Base-by-base conservation (phyloP, 2,329 filamentous ascomycete species). In the Penicillium crustosum region DNA sequence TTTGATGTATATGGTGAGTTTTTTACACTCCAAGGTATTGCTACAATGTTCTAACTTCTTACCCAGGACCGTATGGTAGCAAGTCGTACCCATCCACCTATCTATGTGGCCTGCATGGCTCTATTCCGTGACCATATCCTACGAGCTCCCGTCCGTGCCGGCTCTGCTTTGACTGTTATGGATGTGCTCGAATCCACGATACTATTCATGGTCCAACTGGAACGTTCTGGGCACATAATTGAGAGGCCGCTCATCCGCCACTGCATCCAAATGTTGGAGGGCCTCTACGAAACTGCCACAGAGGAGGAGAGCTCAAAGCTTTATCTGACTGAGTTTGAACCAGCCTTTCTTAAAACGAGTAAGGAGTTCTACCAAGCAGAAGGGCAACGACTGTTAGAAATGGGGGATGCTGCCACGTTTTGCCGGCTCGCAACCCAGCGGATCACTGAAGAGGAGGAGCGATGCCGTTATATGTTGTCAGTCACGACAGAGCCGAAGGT, bases 161-260 rank as follows among this genome's bases (percentile, higher is more conserved):
- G 80, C 8, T 68, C 71, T 0, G 65, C 75, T 15, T 64, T 76
- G 7, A 75, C 75, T n/a, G 84, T 96, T 9, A 87, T 89, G 45
- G 83, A 89, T 54, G 85, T 96, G 7, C 79, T 97, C 27, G 90
- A 90, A 67, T 85, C 86, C 6, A 90, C 96, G 15, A 83, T 97
- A 31, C 82, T 97, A 3, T 93, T 96, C 62, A 90, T 97, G 76
- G 89, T 99, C 63, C 86, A 89, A 60, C 92, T 97, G 87, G 94
- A 97, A 74, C 83, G 94, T 29, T 87, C 92, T 58, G 94, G 93
- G 29, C 92, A 97, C 67, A 84, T 91, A 15, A 93, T 97, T 60
- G 90, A 97, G 73, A 87, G 90, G 65, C 84, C 86, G 36, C 81
- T 96, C 5, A 86, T 97, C 65, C 89, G 91, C 64, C 89, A 90